Evolutionary conservation across 441 rosid genomes (phyloP).

Genomic region (Syzygium malaccense): DNA sequence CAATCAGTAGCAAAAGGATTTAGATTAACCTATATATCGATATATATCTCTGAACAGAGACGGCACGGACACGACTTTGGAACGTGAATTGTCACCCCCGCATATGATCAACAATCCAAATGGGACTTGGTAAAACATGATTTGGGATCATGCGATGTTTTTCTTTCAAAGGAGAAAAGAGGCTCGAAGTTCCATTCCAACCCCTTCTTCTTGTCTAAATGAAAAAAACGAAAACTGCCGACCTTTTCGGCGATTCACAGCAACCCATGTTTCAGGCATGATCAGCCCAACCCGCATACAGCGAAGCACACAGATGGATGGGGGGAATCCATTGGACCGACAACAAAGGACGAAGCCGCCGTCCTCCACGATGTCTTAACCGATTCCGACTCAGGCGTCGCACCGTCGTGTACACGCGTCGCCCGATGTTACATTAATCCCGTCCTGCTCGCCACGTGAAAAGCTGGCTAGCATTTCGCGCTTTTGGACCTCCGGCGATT

Average conservation of each 20-base stretch:
- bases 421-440: background rate
- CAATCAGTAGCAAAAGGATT: no score
- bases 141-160: background rate
- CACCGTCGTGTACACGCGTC: background rate
- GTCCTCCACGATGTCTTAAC: background rate
- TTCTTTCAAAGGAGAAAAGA: background rate
- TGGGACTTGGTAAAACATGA: background rate
- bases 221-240: background rate
- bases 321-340: background rate
- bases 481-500: no score
- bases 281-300: background rate
- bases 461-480: no score
- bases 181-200: background rate
- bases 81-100: background rate
- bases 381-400: background rate
- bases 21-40: background rate
- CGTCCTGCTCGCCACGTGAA: background rate
- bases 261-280: background rate
- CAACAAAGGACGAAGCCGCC: background rate
- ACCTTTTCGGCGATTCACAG: background rate
- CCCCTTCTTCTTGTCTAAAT: background rate
- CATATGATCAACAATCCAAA: background rate
- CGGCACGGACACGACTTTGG: background rate
- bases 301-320: background rate
- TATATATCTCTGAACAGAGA: background rate